Evolutionary conservation across 2,329 filamentous ascomycete genomes (phyloP), one percentile per base, ranked within the genome.

Genomic region (Fusarium sororula): DNA sequence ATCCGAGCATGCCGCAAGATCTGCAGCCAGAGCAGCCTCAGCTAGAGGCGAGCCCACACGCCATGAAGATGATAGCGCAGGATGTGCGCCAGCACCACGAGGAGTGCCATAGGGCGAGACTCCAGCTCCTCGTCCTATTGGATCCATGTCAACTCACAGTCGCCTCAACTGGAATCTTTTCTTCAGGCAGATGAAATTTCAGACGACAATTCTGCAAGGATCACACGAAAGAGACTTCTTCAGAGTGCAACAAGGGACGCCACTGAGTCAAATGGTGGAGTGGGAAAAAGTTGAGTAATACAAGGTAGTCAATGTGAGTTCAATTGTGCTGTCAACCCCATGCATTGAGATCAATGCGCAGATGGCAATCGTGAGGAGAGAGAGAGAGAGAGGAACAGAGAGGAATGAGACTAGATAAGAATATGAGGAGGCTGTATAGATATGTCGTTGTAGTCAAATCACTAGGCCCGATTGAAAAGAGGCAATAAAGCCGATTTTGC

Each of bases 1-100:
- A 39, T 91, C 90, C 8, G 88, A 87, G 69, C 89, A 92, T 57
- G 90, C 89, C 41, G 90, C 91, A 13, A 94, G 83, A 79, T 94
- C 92, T 42, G 89, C 86, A 12, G 90, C 90, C 65, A 94, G 85
- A 39, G 89, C 88, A 37, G 89, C 88, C 71, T 92, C 89, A 2
- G 90, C 92, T 54, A 93, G 85, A 28, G 91, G 91, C n/a, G 92
- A 92, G 35, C 86, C 84, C 28, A 89, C 87, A 32, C 84, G 84
- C 80, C 90, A 90, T 11, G 87, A 89, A n/a, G 84, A 83, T 41
- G 83, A 83, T 42, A 79, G 53, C 20, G 72, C 65, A 42, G 75
- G 59, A 59, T 72, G 74, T 22, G 72, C 72, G 28, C 72, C 75
- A 28, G 74, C 53, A 56, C 63, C 66, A 57, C 72, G 75, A 32